phyloP scores from a whole-genome alignment of 805 yeast species.

The Candida alai region DNA sequence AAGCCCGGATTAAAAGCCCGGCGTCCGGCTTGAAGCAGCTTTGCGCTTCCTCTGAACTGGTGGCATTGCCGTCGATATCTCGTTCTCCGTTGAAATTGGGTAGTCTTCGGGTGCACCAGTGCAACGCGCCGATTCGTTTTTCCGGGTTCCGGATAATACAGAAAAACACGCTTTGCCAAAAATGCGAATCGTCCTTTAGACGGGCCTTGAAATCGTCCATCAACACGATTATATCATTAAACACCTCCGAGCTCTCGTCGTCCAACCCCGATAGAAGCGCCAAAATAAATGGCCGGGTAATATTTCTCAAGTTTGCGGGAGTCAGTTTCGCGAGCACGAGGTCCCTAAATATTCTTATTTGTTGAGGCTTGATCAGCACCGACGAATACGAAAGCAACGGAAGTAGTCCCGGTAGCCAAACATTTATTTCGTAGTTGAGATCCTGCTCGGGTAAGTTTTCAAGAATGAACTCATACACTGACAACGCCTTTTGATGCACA shows the following conservation, averaged over 20 bases:
- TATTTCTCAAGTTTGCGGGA: constrained; percentile 40
- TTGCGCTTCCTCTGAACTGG: constrained; percentile 47
- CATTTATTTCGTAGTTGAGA: constrained; percentile 51
- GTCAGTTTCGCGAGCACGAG: constrained; percentile 46
- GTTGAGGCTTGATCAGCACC: constrained; percentile 78
- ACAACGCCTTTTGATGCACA: constrained; percentile 85
- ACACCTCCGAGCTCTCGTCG: constrained; percentile 86
- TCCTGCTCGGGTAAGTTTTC: constrained; percentile 53
- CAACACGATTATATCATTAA: constrained; percentile 53
- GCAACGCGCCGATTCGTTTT: constrained; percentile 76
- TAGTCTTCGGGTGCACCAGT: constrained; percentile 63
- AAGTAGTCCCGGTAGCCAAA: constrained; percentile 92
- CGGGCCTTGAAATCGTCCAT: constrained; percentile 57
- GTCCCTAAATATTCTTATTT: constrained; percentile 58
- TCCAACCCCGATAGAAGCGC: constrained; percentile 85
- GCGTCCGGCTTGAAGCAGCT: constrained; percentile 72
- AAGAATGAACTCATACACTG: constrained; percentile 70
- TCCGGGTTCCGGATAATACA: constrained; percentile 77
- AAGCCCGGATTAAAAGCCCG: constrained; percentile 71
- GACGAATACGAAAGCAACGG: constrained; percentile 88
- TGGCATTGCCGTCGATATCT: constrained; percentile 7
- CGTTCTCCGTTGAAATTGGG: constrained; percentile 46
- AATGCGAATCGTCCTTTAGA: constrained; percentile 63
- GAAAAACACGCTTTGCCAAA: constrained; percentile 82
- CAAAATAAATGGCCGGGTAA: constrained; percentile 67